phyloP scores from a whole-genome alignment of 2,329 filamentous ascomycete species.

The Neonectria hederae region DNA sequence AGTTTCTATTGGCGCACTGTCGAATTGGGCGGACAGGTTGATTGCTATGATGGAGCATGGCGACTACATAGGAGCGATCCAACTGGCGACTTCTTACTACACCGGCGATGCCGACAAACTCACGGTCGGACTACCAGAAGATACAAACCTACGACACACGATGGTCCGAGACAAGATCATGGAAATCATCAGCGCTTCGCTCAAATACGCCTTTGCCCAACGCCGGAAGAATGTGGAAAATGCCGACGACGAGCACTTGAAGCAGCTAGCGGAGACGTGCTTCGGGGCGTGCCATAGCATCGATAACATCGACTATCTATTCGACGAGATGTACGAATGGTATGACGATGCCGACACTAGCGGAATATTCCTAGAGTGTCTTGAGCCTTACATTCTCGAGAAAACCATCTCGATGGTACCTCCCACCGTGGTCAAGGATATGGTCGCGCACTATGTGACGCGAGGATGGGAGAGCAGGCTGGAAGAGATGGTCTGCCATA shows the following conservation, averaged over 20 bases:
- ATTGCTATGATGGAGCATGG: conserved; percentile 95
- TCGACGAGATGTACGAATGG: conserved; percentile 89
- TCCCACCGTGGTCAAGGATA: conserved; percentile 83
- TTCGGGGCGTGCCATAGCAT: conserved; percentile 85
- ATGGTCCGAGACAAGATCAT: conserved; percentile 90
- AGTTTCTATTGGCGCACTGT: conserved; percentile 87
- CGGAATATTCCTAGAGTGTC: conserved; percentile 83
- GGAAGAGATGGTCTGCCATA: conserved; percentile 93
- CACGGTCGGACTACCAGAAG: conserved; percentile 91
- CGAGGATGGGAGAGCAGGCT: conserved; percentile 80
- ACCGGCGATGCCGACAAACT: conserved; percentile 91
- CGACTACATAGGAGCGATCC: conserved; percentile 93
- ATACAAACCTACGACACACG: conserved; percentile 76
- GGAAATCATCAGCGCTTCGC: conserved; percentile 91
- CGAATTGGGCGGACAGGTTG: conserved; percentile 95
- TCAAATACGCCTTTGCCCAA: conserved; percentile 86
- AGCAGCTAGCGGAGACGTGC: conserved; percentile 82
- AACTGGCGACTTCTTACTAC: conserved; percentile 91
- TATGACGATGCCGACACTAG: conserved; percentile 81
- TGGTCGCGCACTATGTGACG: conserved; percentile 82
- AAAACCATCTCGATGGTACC: conserved; percentile 79
- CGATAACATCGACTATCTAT: conserved; percentile 82
- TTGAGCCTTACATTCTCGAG: conserved; percentile 89
- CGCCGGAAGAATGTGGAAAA: conserved; percentile 59
- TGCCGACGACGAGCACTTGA: conserved; percentile 68